Evolutionary conservation across 495 filamentous ascomycete genomes (phyloP), one percentile per base, ranked within the genome.

Genomic region (Cercophora samala): DNA sequence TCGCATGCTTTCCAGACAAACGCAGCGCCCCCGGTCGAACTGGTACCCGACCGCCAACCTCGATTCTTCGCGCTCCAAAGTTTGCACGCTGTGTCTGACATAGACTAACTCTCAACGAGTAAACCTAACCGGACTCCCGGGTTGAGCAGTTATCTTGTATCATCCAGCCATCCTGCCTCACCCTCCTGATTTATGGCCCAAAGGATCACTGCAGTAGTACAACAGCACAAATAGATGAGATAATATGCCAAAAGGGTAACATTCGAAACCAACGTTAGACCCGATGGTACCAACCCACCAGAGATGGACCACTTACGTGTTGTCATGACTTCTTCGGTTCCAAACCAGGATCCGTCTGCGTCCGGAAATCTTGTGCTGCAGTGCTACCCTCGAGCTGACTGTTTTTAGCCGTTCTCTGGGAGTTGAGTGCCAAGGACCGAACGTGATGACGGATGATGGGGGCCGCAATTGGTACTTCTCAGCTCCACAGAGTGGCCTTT

Each of bases 331-430:
- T 64, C 64, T 42, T 19, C 46, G 29, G 66, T 24, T 25, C 56
- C 54, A 55, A 58, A 24, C 13, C 19, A 46, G 58, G 32, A 46
- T 51, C 54, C 61, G 60, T 19, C 18, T 64, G 21, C 19, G 25
- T 58, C 63, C 51, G 58, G 52, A 60, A 24, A 62, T 52, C 58
- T 42, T 13, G 24, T 15, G 59, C 67, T 65, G 67, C 67, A 65
- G 59, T 69, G 67, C 23, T n/a, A 69, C 66, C 63, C 60, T 32
- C 59, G 23, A 5, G 67, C 59, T 69, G 63, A 64, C 66, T 62
- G 55, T 64, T 65, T 65, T 69, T 69, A 69, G 53, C 67, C 67
- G 67, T 62, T n/a, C 21, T 32, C 24, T 26, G 17, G 21, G 19
- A 24, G 58, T 60, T 29, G 24, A 19, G 15, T 25, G 54, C 58